These are phyloP conservation scores for Mortierella polycephala DNA, from an alignment of 371 early-diverging fungal species.

Conservation along the genomic window DNA sequence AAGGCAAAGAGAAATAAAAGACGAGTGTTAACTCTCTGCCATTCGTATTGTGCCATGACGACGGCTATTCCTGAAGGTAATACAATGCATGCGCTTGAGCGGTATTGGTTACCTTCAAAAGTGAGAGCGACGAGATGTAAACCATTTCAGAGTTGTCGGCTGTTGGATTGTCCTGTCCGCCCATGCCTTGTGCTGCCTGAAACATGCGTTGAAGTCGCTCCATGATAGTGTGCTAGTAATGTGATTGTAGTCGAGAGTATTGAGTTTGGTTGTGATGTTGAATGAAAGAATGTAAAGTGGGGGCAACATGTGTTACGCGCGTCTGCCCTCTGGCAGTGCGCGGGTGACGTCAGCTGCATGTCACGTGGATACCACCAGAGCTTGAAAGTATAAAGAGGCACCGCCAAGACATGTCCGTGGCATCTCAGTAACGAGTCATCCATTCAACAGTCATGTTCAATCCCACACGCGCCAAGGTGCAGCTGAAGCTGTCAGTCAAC, in stretches of 20 bases:
- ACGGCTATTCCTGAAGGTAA: too few species aligned
- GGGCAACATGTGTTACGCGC: slow-evolving; percentile 1
- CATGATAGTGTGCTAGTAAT: slow-evolving; percentile 55
- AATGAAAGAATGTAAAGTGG: not conserved
- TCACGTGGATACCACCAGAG: not conserved
- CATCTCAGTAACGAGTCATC: too few species aligned
- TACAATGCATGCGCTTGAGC: not conserved
- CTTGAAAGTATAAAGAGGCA: not conserved
- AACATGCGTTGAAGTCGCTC: slow-evolving; percentile 80
- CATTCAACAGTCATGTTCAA: slow-evolving; percentile 58
- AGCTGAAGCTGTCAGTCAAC: slow-evolving; percentile 86
- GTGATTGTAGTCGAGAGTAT: not conserved
- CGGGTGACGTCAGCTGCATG: slow-evolving; percentile 10
- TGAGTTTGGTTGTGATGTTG: slow-evolving; percentile 1
- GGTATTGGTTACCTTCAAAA: slow-evolving; percentile 85
- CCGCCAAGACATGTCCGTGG: not conserved
- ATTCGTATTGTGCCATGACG: not conserved
- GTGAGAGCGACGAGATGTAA: slow-evolving; percentile 98
- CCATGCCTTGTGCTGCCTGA: slow-evolving; percentile 68
- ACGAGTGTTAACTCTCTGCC: not conserved
- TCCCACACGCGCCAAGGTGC: slow-evolving; percentile 81
- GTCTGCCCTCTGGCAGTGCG: not conserved
- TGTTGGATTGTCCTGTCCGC: slow-evolving; percentile 78
- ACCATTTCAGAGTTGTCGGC: slow-evolving; percentile 99
- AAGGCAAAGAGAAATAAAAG: not conserved